Evolutionary conservation across 106 monocot species (phyloP).

Genomic region (Triglochin maritima): DNA sequence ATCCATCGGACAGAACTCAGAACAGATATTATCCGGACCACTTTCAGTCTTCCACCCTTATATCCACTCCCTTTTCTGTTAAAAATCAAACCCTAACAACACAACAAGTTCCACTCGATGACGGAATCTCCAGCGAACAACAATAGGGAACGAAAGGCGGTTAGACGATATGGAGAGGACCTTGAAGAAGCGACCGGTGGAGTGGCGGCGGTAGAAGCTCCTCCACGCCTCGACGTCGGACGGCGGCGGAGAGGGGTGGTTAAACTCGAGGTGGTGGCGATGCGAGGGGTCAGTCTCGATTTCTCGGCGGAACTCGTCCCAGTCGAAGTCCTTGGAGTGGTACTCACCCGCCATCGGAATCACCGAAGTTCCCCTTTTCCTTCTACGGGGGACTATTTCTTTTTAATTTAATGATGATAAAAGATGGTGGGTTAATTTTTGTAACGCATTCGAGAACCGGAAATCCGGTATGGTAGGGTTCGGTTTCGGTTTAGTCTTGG

Average conservation of each 20-base stretch:
- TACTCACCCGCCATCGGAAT: conserved; percentile 33
- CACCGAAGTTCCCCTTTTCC: background rate
- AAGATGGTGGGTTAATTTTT: too few species aligned
- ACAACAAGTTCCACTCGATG: too few species aligned
- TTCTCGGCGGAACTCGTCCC: conserved; percentile 49
- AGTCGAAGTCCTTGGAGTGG: conserved; percentile 73
- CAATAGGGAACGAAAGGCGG: too few species aligned
- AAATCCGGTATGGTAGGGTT: too few species aligned
- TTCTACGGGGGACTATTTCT: background rate
- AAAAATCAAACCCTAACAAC: too few species aligned
- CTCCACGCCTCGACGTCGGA: conserved; percentile 51
- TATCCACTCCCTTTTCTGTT: too few species aligned
- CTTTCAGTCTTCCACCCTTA: too few species aligned
- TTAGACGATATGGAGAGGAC: conserved; percentile 11
- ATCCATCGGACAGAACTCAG: too few species aligned
- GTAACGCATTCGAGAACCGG: background rate
- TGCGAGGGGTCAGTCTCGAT: conserved; percentile 46
- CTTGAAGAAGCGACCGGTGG: conserved; percentile 84
- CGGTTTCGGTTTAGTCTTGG: too few species aligned
- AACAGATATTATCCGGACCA: too few species aligned
- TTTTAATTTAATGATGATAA: background rate
- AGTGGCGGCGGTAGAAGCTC: conserved; percentile 76
- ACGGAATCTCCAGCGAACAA: too few species aligned
- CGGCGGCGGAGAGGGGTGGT: conserved; percentile 3
- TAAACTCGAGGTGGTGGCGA: conserved; percentile 47